Base-by-base conservation (phyloP, 805 yeast species). In the Ogataea minuta region DNA sequence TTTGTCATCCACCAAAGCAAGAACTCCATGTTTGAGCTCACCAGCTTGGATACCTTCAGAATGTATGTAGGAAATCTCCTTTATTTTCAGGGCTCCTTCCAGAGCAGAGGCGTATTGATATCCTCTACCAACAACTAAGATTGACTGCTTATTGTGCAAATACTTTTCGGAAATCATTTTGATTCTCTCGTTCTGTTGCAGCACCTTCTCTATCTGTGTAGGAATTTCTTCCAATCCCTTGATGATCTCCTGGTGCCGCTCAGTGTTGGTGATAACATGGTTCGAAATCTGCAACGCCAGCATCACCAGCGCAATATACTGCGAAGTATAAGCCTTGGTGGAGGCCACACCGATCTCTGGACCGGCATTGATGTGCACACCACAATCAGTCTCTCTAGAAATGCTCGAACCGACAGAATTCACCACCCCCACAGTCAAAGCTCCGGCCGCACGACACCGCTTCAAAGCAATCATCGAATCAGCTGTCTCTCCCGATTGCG, bases 291-390 rank as follows among this genome's bases (percentile, higher is more conserved):
- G 87, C 39, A 93, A 74, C 1, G 98, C 98, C 70, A 93, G 76
- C 97, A 93, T 88, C 4, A 91, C 97, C 49, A 93, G 72, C 0
- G 99, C 98, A 64, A 95, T 90, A 65, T 81, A 93, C 66, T 93
- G 99, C 9, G 99, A 93, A 6, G 99, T 93, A 71, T 93, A 93
- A 20, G 99, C 99, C 70, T 93, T 93, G 33, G 99, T 93, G 9
- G 97, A 89, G 9, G 99, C 99, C 53, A 93, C 99, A 66, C 99
- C 98, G 49, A 93, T 93, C 69, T 93, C 99, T 31, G 99, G 99
- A 50, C 99, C 99, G 34, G 99, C 99, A 62, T 93, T 93, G 63
- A 93, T 90, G 65, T 93, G 99, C 41, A 93, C 96, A 78, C 99
- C 99, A 73, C 99, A 93, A 67, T 90, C 95, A 15, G 99, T 93